Evolutionary conservation across 2,329 filamentous ascomycete genomes (phyloP), one percentile per base, ranked within the genome.

Genomic region (Chrysoporthe deuterocubensis): DNA sequence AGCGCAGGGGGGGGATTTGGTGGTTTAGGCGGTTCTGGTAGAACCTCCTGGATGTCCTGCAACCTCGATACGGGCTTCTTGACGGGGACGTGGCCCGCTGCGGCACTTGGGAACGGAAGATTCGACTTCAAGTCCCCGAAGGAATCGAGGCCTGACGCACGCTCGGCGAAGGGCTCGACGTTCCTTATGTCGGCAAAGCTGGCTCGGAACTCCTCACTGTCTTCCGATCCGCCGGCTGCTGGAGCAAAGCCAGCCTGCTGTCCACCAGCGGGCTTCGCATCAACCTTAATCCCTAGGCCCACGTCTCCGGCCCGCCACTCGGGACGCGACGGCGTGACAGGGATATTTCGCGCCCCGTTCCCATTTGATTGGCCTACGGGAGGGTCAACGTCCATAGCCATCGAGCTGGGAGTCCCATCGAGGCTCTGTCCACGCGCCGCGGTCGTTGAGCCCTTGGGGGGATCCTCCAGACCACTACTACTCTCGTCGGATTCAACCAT

Each of bases 321-420:
- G 4, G 84, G 84, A 52, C 87, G 81, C 2, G 85, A 83, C 0
- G 87, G 87, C 72, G 89, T 87, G 14, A 88, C 84, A 1, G 82
- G 81, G 48, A 89, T 87, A 48, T 84, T 86, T 42, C 87, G 82
- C 26, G 81, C 81, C 8, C 74, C 75, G 64, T 76, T 76, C 61
- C 67, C 44, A 60, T 73, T 63, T 60, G 75, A 71, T 52, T 74
- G 71, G 11, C 71, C 71, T 32, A 76, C 76, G 26, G 87, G 85
- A 4, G 85, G 82, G 72, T 90, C 88, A 62, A 90, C 89, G 71
- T 90, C 88, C 88, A 90, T 90, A 16, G 87, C 86, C 67, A 84
- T 86, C 2, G 87, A 85, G 70, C 84, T 87, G 46, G 78, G 78
- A 76, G 50, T 78, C 70, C 65, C 67, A 50, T 58, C 48, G 9